Percentiles rank a stretch among this genome's conserved stretches.
phyloP scores from a whole-genome alignment of 768 basidiomycete genomes.

The Leccinum aurantiacum region DNA sequence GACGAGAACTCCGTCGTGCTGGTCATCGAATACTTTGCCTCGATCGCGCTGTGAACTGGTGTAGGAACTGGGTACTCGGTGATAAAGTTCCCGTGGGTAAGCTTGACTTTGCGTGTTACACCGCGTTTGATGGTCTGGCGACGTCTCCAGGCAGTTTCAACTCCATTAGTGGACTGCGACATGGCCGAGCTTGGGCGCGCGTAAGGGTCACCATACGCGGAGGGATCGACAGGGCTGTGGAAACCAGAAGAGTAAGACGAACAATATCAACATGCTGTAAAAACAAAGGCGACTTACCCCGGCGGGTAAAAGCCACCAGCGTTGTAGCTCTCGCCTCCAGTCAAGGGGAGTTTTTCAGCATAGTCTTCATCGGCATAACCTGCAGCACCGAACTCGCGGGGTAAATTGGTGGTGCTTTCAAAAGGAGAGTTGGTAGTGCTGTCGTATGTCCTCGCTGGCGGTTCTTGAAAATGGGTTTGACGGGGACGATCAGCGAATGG shows the following conservation, averaged over 20 bases:
- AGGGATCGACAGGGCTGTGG: conserved; percentile 52
- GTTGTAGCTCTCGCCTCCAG: conserved; percentile 50
- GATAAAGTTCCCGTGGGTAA: conserved; percentile 92
- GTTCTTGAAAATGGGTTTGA: conserved; percentile 57
- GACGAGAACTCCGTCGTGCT: conserved; percentile 91
- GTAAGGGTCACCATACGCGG: conserved; percentile 68
- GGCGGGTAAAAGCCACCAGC: conserved; percentile 73
- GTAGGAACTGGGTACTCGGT: conserved; percentile 87
- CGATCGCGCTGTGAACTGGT: conserved; percentile 78
- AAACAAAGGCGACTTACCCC: conserved; percentile 44
- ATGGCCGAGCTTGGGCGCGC: conserved; percentile 50
- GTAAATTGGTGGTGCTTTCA: conserved; percentile 57
- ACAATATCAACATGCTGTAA: background rate
- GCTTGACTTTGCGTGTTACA: conserved; percentile 91
- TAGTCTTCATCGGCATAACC: conserved; percentile 66
- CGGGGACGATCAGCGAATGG: conserved; percentile 74
- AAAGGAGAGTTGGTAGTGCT: conserved; percentile 45
- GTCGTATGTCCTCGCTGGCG: conserved; percentile 48
- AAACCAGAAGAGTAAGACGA: conserved; percentile 8
- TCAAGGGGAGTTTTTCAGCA: conserved; percentile 76
- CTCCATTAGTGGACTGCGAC: conserved; percentile 55
- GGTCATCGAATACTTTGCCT: conserved; percentile 69
- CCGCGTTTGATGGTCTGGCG: conserved; percentile 91
- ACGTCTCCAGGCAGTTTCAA: conserved; percentile 64
- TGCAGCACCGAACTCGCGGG: conserved; percentile 47